Base-by-base conservation (phyloP, 2,329 filamentous ascomycete species). In the Diaporthe destruens region DNA sequence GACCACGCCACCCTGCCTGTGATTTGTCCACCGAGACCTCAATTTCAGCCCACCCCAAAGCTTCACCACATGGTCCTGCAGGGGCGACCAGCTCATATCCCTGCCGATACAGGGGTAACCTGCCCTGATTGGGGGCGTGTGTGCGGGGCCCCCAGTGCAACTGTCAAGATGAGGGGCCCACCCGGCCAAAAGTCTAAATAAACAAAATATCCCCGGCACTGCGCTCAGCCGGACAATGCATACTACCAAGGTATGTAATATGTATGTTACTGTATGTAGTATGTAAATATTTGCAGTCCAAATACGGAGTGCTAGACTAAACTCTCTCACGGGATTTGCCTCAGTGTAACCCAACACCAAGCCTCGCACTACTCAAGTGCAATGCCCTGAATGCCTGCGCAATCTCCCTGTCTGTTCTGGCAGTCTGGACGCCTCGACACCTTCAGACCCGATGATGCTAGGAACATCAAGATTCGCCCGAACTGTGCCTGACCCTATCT, bases 141-240 rank as follows among this genome's bases (percentile, higher is more conserved):
- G 44, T 34, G 59, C 59, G 44, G 59, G 59, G 59, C 25, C 42
- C 36, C 36, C 44, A 29, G 59, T 44, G 44, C 32, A 39, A 47
- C 39, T 53, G 61, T 65, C 61, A 66, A 66, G 61, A 66, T 66
- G 61, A 66, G 61, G 59, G 61, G 47, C 61, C 61, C 61, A 49
- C 44, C n/a, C 20, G 44, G n/a, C 1, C 61, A 66, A 66, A 66
- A 66, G 47, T 66, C 47, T 66, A 66, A 66, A 66, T 66, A 53
- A 39, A 66, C 61, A 66, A 36, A 51, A 25, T 32, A 32, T 29
- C 12, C 6, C 32, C 39, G 39, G 57, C 57, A 49, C 11, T 47
- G 23, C 6, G 34, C 23, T 29, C 29, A 11, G 36, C 36, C 9
- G 4, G 29, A 56, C 54, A 56, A 36, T 34, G 55, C 55, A 29